Evolutionary conservation across 108 stramenopile species (phyloP).

Genomic region (Nitzschia sp.): DNA sequence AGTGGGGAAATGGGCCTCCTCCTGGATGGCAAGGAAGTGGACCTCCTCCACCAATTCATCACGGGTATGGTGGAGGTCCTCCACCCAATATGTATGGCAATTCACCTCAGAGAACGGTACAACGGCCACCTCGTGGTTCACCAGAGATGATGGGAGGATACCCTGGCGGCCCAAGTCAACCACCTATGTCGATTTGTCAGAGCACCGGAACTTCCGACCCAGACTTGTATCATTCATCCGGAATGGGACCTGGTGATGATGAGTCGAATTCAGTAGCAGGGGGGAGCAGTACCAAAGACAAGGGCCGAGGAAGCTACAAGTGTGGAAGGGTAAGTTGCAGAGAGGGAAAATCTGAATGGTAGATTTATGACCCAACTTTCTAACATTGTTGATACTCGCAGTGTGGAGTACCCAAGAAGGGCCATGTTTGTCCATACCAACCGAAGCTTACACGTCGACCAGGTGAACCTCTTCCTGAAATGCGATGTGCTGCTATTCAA

Average conservation of each 20-base stretch:
- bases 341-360: neutral
- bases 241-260: slow-evolving; percentile 28
- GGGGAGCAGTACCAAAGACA: slow-evolving; percentile 58
- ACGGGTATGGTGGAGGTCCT: slow-evolving; percentile 26
- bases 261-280: slow-evolving; percentile 28
- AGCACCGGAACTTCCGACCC: slow-evolving; percentile 30
- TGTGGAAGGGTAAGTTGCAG: slow-evolving; percentile 64
- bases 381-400: slow-evolving; percentile 17
- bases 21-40: slow-evolving; percentile 28
- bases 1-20: slow-evolving; percentile 15
- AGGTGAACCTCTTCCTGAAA: slow-evolving; percentile 80
- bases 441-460: slow-evolving; percentile 79
- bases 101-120: slow-evolving; percentile 15
- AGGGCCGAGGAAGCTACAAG: slow-evolving; percentile 79
- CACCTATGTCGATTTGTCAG: slow-evolving; percentile 15
- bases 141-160: slow-evolving; percentile 30
- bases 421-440: slow-evolving; percentile 92
- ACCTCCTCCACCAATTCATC: slow-evolving; percentile 36
- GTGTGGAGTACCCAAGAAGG: slow-evolving; percentile 91
- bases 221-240: slow-evolving; percentile 26
- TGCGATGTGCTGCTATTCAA: slow-evolving; percentile 81
- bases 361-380: neutral
- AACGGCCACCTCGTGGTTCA: slow-evolving; percentile 27
- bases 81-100: slow-evolving; percentile 20
- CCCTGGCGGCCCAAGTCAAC: slow-evolving; percentile 13